These are phyloP conservation scores for Cicer pinnatifidum DNA, from an alignment of 306 rosid genomes.

Conservation along the genomic window DNA sequence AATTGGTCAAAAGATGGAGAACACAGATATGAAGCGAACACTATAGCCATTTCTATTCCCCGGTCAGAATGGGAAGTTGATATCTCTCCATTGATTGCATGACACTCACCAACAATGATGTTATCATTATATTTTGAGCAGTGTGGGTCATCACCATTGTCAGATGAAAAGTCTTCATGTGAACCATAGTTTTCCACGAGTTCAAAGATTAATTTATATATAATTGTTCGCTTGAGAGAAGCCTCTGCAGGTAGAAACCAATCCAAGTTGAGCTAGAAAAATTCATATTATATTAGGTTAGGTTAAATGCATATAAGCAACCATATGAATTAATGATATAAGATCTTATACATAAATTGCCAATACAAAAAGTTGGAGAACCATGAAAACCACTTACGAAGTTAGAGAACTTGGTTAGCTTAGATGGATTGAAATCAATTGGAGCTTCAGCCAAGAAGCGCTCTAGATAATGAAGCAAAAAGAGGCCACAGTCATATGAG, in stretches of 20 bases:
- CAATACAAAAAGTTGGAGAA: background rate
- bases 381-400: constrained; percentile 63
- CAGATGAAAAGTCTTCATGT: constrained; percentile 50
- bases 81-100: constrained; percentile 49
- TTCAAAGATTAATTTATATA: constrained; percentile 64
- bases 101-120: constrained; percentile 46
- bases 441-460: constrained; percentile 75
- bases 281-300: background rate
- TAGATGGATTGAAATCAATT: constrained; percentile 64
- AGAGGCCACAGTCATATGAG: constrained; percentile 78
- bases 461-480: constrained; percentile 81
- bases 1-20: constrained; percentile 47
- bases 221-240: constrained; percentile 70
- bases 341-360: background rate
- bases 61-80: constrained; percentile 52
- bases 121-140: constrained; percentile 40
- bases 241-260: constrained; percentile 86
- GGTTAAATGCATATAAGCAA: constrained; percentile 25
- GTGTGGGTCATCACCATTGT: constrained; percentile 49
- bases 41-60: constrained; percentile 61
- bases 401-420: constrained; percentile 59
- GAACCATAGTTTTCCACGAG: constrained; percentile 51
- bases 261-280: constrained; percentile 65
- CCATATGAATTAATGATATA: constrained; percentile 17
- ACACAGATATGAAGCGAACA: background rate